These are phyloP conservation scores for Tulasnella sp. DNA, from an alignment of 768 basidiomycete genomes.

Conservation along the genomic window DNA sequence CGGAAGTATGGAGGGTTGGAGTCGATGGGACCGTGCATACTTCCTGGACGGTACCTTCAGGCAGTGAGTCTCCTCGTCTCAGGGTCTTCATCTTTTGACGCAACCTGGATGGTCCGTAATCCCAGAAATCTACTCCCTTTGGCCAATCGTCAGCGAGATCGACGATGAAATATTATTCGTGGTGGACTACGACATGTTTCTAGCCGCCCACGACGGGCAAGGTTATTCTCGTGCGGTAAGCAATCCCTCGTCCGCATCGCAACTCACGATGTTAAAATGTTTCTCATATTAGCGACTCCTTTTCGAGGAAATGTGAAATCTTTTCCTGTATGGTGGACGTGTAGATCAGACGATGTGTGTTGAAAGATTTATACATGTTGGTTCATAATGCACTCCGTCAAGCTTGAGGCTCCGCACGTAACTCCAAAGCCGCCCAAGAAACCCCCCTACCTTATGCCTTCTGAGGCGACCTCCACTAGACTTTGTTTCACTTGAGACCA, in stretches of 20 bases:
- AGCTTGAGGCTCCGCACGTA: too few species aligned
- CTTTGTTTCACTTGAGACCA: too few species aligned
- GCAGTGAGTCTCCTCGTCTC: background rate
- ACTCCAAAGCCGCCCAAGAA: too few species aligned
- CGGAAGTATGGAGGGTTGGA: background rate
- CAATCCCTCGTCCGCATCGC: background rate
- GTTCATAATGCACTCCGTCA: too few species aligned
- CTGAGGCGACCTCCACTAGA: too few species aligned
- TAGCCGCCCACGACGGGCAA: background rate
- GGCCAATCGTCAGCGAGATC: background rate
- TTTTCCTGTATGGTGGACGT: too few species aligned
- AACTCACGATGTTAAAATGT: background rate
- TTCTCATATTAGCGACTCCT: background rate
- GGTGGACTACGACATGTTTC: background rate
- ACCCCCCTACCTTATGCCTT: too few species aligned
- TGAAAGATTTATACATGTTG: too few species aligned
- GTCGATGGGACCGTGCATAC: background rate
- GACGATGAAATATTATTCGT: background rate
- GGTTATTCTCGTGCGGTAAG: background rate
- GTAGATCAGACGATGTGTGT: too few species aligned
- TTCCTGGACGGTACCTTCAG: background rate
- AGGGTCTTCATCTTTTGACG: background rate
- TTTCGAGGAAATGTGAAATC: background rate
- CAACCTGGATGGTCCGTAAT: background rate
- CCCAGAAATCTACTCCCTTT: background rate